Percentiles rank a stretch among this genome's conserved stretches.
These are phyloP conservation scores for Vigna trinervia DNA, from an alignment of 306 rosid genomes.

Conservation along the genomic window DNA sequence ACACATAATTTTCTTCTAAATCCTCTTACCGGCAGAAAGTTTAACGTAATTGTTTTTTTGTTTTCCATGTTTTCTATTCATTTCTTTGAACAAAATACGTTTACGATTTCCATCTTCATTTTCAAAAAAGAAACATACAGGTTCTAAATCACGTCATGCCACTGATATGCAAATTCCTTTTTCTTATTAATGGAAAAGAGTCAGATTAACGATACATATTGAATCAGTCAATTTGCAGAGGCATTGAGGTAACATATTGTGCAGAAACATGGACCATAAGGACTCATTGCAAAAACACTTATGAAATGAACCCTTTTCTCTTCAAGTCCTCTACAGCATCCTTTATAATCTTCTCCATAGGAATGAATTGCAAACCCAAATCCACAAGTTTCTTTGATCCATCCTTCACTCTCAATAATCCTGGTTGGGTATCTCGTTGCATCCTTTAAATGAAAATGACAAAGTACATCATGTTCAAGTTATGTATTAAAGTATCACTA, in stretches of 20 bases:
- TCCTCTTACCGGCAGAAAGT: too few species aligned
- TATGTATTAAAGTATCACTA: slow-evolving; percentile 8
- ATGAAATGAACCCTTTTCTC: slow-evolving; percentile 73
- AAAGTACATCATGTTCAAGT: slow-evolving; percentile 18
- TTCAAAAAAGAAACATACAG: too few species aligned
- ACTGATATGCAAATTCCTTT: too few species aligned
- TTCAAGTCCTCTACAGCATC: slow-evolving; percentile 81
- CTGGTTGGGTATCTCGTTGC: slow-evolving; percentile 77
- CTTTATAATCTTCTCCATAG: slow-evolving; percentile 87
- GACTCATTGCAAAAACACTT: slow-evolving; percentile 37
- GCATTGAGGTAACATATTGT: slow-evolving; percentile 21
- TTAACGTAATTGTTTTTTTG: too few species aligned
- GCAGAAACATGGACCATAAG: slow-evolving; percentile 3
- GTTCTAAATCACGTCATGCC: too few species aligned
- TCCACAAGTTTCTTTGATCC: slow-evolving; percentile 70
- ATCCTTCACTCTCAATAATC: slow-evolving; percentile 69
- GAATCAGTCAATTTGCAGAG: slow-evolving; percentile 4
- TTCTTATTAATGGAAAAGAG: too few species aligned
- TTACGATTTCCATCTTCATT: too few species aligned
- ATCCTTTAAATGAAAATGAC: slow-evolving; percentile 52
- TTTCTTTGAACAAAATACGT: too few species aligned
- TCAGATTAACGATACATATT: background rate
- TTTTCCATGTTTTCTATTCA: too few species aligned
- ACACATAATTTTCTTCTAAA: too few species aligned
- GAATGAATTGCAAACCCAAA: slow-evolving; percentile 78